These are phyloP conservation scores for Lichina pygmaea DNA, from an alignment of 495 filamentous ascomycete genomes.

Conservation along the genomic window DNA sequence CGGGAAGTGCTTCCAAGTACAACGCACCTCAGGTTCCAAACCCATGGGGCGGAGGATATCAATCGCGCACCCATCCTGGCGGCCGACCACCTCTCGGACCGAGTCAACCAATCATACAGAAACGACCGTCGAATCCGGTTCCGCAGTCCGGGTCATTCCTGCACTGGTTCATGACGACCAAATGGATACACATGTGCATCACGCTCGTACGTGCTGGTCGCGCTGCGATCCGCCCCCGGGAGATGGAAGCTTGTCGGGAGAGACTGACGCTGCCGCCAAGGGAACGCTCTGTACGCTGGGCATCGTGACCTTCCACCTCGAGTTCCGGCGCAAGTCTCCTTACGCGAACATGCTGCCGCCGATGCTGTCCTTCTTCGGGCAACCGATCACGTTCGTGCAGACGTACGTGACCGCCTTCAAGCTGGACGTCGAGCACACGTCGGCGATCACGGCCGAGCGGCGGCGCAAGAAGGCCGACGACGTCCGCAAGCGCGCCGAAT, in stretches of 20 bases:
- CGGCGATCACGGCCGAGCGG: slow-evolving; percentile 34
- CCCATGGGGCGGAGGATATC: slow-evolving; percentile 4
- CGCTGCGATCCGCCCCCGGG: background rate
- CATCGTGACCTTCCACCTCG: slow-evolving; percentile 34
- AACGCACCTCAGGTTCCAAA: too few species aligned
- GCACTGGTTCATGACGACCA: slow-evolving; percentile 46
- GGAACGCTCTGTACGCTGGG: slow-evolving; percentile 40
- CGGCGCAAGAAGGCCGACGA: slow-evolving; percentile 44
- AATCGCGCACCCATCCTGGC: slow-evolving; percentile 33
- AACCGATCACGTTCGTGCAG: slow-evolving; percentile 32
- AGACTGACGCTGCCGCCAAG: slow-evolving; percentile 11
- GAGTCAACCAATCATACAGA: slow-evolving; percentile 9
- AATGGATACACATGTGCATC: slow-evolving; percentile 50
- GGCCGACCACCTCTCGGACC: slow-evolving; percentile 7
- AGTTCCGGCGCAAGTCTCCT: slow-evolving; percentile 42
- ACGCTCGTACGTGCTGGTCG: slow-evolving; percentile 29
- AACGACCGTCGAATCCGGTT: slow-evolving; percentile 59
- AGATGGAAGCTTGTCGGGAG: too few species aligned
- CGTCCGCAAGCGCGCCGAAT: slow-evolving; percentile 50
- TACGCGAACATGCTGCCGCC: slow-evolving; percentile 47
- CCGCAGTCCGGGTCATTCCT: slow-evolving; percentile 47
- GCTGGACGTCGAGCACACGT: slow-evolving; percentile 37
- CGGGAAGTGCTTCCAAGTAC: too few species aligned
- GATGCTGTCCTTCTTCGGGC: slow-evolving; percentile 24
- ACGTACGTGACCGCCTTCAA: slow-evolving; percentile 36